Evolutionary conservation across 202 grass and related monocot species (phyloP).

Genomic region (Eragrostis tef): DNA sequence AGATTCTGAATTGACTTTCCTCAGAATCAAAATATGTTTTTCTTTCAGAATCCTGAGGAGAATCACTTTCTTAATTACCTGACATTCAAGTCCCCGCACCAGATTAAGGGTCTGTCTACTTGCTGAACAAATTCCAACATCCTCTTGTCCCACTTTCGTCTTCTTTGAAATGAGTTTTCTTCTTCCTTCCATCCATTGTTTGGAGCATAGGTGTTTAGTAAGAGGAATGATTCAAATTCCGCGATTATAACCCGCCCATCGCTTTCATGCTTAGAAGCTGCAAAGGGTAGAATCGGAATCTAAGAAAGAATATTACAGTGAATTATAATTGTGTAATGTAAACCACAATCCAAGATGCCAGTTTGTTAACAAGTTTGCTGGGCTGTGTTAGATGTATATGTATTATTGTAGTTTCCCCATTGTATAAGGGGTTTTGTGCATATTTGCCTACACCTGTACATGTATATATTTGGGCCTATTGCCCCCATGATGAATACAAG

Average conservation of each 20-base stretch:
- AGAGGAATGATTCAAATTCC: conserved; percentile 87
- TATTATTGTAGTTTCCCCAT: no score
- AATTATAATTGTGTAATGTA: conserved; percentile 32
- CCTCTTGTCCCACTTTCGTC: conserved; percentile 96
- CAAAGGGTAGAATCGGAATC: neutral
- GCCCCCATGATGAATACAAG: no score
- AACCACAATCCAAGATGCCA: conserved; percentile 10
- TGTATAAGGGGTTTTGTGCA: no score
- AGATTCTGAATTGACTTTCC: conserved; percentile 14
- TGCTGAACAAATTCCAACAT: conserved; percentile 89
- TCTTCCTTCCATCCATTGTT: conserved; percentile 99
- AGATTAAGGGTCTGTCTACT: conserved; percentile 82
- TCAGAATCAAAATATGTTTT: conserved; percentile 6
- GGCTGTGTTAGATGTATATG: no score
- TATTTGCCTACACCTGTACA: no score
- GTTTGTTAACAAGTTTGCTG: conserved; percentile 16
- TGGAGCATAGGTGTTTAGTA: conserved; percentile 93
- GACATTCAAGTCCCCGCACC: conserved; percentile 92
- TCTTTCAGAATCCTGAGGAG: neutral
- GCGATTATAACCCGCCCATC: conserved; percentile 90
- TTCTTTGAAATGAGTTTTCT: conserved; percentile 91
- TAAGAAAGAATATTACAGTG: conserved; percentile 35
- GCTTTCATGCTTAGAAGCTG: conserved; percentile 82
- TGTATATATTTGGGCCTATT: no score
- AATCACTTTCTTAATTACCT: conserved; percentile 61